Conservation (phyloP, 805 yeast genomes). For the Candida parachauliodes region DNA sequence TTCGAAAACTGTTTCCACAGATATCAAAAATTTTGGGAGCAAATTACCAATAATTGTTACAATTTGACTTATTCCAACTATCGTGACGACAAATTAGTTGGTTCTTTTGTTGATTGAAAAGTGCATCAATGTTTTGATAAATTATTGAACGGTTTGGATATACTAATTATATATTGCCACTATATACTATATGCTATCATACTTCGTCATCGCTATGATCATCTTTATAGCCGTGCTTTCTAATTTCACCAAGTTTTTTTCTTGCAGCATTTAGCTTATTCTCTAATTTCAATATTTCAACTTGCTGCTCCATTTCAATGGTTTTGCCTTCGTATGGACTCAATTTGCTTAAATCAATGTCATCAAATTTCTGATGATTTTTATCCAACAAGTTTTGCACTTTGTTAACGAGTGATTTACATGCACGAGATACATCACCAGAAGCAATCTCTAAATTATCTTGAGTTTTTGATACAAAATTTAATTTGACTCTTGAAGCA, state of each 20-base stretch:
- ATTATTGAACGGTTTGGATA: no score
- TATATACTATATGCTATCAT: no score
- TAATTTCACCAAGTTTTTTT: constrained; percentile 77
- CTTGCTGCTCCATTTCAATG: constrained; percentile 90
- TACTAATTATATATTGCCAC: no score
- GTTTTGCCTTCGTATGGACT: constrained; percentile 80
- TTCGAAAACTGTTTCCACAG: no score
- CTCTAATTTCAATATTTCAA: constrained; percentile 79
- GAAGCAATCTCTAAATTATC: constrained; percentile 68
- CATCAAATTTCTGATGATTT: constrained; percentile 29
- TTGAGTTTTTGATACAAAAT: constrained; percentile 72
- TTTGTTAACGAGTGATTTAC: constrained; percentile 64
- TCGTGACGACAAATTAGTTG: no score
- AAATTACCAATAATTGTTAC: no score
- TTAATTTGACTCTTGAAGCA: constrained; percentile 83
- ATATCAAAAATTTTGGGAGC: no score
- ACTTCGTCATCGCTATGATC: constrained; percentile 56
- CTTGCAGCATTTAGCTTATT: constrained; percentile 68
- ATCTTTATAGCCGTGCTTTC: constrained; percentile 72
- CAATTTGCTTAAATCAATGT: constrained; percentile 62
- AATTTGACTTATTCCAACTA: no score
- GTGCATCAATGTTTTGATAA: no score
- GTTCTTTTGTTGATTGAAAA: no score
- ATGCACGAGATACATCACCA: constrained; percentile 68
- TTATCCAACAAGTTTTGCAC: constrained; percentile 58